phyloP scores from a whole-genome alignment of 371 early-diverging fungal species.

The Nematocida parisii region DNA sequence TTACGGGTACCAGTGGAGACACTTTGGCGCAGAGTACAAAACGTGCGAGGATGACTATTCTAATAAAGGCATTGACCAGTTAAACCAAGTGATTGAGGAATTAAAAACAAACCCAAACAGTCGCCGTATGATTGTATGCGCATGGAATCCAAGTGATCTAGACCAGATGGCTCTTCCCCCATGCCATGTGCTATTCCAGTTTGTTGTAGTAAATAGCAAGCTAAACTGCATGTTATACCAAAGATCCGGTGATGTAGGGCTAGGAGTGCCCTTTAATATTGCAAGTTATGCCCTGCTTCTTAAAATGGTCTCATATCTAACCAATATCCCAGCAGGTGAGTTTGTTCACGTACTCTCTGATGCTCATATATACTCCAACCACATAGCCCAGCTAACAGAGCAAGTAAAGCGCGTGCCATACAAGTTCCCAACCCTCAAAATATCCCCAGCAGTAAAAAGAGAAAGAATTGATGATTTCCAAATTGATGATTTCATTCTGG shows the following conservation, averaged over 20 bases:
- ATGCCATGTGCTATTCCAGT: slow-evolving; percentile 88
- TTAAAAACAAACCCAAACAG: slow-evolving; percentile 77
- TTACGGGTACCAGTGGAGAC: slow-evolving; percentile 99
- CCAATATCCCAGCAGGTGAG: slow-evolving; percentile 79
- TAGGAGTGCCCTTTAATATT: slow-evolving; percentile 98
- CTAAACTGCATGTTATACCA: slow-evolving; percentile 93
- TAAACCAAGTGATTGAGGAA: slow-evolving; percentile 80
- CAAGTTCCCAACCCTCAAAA: slow-evolving; percentile 78
- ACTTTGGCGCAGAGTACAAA: slow-evolving; percentile 89
- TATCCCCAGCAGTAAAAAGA: slow-evolving; percentile 68
- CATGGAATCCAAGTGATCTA: slow-evolving; percentile 94
- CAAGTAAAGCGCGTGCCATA: slow-evolving; percentile 80
- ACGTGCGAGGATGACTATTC: slow-evolving; percentile 82
- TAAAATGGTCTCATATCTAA: slow-evolving; percentile 84
- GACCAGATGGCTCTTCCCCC: slow-evolving; percentile 84
- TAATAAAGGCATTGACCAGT: slow-evolving; percentile 88
- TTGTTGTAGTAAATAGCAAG: slow-evolving; percentile 72
- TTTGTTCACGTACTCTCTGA: slow-evolving; percentile 93
- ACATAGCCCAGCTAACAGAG: slow-evolving; percentile 78
- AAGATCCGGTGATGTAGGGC: slow-evolving; percentile 92
- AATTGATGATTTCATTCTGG: slow-evolving; percentile 78
- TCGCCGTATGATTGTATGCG: slow-evolving; percentile 83
- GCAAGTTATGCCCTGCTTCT: slow-evolving; percentile 91
- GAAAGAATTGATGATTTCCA: slow-evolving; percentile 77
- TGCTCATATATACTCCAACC: slow-evolving; percentile 89